These are phyloP conservation scores for Diversispora eburnea DNA, from an alignment of 192 early-diverging fungal species.

Conservation along the genomic window DNA sequence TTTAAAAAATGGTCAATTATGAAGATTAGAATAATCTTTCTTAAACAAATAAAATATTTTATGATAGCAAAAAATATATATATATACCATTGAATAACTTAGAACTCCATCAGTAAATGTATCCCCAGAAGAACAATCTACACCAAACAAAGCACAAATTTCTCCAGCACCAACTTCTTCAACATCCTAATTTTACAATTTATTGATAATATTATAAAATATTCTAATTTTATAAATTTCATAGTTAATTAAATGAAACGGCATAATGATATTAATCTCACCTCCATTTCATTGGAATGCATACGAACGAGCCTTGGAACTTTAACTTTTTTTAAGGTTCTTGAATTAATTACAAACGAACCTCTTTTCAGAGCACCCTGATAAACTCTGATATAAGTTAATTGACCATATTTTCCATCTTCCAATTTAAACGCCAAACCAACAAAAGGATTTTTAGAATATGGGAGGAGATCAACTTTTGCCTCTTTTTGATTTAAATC, in stretches of 20 bases:
- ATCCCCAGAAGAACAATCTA: constrained; percentile 95
- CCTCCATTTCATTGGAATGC: constrained; percentile 97
- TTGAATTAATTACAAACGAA: constrained; percentile 81
- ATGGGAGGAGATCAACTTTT: constrained; percentile 56
- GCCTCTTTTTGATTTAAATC: constrained; percentile 65
- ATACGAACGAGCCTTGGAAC: constrained; percentile 94
- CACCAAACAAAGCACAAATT: constrained; percentile 97
- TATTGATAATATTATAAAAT: neutral
- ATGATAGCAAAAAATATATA: no score
- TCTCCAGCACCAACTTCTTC: constrained; percentile 89
- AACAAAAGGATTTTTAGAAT: constrained; percentile 71
- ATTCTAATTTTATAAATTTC: no score
- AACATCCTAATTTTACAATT: constrained; percentile 60
- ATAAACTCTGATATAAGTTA: constrained; percentile 96
- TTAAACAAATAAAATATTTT: neutral
- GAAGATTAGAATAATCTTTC: neutral
- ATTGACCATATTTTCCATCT: constrained; percentile 92
- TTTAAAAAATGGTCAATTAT: neutral
- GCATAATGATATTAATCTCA: neutral
- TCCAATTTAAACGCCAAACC: constrained; percentile 89
- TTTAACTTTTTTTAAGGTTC: constrained; percentile 91
- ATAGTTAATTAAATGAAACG: neutral
- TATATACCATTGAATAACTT: constrained; percentile 72
- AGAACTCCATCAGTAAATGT: constrained; percentile 90
- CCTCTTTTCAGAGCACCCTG: constrained; percentile 88